A percentile compares a stretch with the other conserved stretches of the same genome.
These are phyloP conservation scores for Asterophora lycoperdoides DNA, from an alignment of 768 basidiomycete species.

Conservation along the genomic window DNA sequence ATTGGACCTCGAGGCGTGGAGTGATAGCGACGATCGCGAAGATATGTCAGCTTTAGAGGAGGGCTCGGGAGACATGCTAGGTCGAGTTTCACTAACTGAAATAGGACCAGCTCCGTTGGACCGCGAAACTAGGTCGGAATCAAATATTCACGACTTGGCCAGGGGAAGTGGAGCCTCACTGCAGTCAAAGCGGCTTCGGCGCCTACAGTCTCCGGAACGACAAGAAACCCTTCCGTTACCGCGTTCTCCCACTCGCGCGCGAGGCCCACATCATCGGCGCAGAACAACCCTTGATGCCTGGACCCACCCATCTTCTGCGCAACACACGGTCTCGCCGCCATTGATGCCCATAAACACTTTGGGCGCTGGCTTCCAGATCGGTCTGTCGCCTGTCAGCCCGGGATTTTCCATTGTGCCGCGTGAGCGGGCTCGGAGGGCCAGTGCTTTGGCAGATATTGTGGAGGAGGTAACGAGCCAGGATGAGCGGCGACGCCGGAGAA, in stretches of 20 bases:
- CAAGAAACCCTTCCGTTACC: background rate
- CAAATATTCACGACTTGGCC: conserved; percentile 18
- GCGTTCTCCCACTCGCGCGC: background rate
- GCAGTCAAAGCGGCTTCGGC: background rate
- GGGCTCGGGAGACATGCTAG: background rate
- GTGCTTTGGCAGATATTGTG: conserved; percentile 32
- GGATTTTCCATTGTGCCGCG: conserved; percentile 68
- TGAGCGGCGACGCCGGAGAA: conserved; percentile 35
- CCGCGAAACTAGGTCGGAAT: conserved; percentile 30
- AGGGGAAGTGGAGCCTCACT: background rate
- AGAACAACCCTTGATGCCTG: conserved; percentile 11
- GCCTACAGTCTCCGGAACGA: conserved; percentile 4
- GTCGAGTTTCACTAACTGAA: background rate
- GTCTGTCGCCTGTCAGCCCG: conserved; percentile 69
- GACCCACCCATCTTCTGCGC: background rate
- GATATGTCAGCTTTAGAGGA: conserved; percentile 23
- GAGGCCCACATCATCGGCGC: conserved; percentile 2
- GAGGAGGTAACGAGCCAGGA: conserved; percentile 19
- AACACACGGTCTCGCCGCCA: conserved; percentile 13
- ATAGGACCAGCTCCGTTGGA: conserved; percentile 27
- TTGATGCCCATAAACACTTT: conserved; percentile 36
- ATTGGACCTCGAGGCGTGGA: conserved; percentile 45
- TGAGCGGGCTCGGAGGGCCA: conserved; percentile 43
- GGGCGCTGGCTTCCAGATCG: conserved; percentile 65
- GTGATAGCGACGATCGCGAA: conserved; percentile 35